Conservation (phyloP, 176 grass and related monocot genomes). For the Juncus inflexus region DNA sequence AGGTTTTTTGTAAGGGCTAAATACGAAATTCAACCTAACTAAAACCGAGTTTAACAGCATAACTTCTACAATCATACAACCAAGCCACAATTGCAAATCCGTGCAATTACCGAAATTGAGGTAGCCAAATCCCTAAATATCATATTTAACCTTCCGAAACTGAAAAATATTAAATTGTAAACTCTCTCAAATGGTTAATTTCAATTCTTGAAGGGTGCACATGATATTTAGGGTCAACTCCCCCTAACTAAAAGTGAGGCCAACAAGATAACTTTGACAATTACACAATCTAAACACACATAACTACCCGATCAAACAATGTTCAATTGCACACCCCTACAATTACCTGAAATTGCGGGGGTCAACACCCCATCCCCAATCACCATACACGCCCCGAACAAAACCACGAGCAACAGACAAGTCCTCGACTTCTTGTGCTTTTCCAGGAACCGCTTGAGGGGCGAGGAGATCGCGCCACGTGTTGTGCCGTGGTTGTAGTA, state of each 20-base stretch:
- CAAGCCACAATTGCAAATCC: not conserved
- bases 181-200: too few species aligned
- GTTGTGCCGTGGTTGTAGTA: slow-evolving; percentile 52
- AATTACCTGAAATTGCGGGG: slow-evolving; percentile 87
- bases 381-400: slow-evolving; percentile 90
- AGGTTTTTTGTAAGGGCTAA: too few species aligned
- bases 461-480: slow-evolving; percentile 44
- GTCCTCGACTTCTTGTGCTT: slow-evolving; percentile 73
- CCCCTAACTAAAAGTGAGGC: too few species aligned
- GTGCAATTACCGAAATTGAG: too few species aligned
- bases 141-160: too few species aligned
- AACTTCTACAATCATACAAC: not conserved
- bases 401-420: slow-evolving; percentile 68
- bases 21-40: too few species aligned
- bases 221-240: too few species aligned
- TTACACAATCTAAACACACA: too few species aligned
- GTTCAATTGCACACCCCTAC: not conserved
- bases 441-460: slow-evolving; percentile 78
- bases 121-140: too few species aligned
- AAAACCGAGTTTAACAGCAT: not conserved
- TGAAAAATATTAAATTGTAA: too few species aligned
- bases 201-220: too few species aligned
- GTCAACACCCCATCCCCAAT: slow-evolving; percentile 95
- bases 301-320: not conserved
- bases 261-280: not conserved